These are phyloP conservation scores for Pleurotus ostreatus DNA, from an alignment of 768 basidiomycete species.

Conservation along the genomic window DNA sequence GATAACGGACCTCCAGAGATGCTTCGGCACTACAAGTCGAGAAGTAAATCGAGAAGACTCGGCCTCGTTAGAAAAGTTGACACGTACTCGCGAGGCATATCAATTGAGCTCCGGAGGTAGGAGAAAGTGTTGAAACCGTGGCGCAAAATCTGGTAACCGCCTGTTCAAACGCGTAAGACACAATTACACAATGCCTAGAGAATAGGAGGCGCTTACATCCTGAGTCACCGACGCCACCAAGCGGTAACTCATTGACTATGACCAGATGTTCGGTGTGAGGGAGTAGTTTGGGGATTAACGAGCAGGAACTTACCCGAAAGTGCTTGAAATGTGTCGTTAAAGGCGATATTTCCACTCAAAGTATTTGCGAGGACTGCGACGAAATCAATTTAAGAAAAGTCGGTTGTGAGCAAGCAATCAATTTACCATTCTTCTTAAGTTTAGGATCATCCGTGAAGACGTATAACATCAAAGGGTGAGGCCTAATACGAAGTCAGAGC, in stretches of 20 bases:
- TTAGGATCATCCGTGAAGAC: conserved; percentile 50
- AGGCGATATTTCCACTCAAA: conserved; percentile 48
- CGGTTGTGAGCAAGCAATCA: background rate
- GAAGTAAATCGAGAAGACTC: background rate
- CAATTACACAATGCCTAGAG: background rate
- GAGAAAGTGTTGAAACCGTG: conserved; percentile 54
- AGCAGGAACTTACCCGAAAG: conserved; percentile 34
- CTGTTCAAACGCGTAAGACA: conserved; percentile 24
- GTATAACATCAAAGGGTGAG: conserved; percentile 61
- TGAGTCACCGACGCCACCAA: conserved; percentile 57
- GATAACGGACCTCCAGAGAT: conserved; percentile 38
- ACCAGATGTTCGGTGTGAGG: background rate
- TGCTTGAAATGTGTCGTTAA: conserved; percentile 62
- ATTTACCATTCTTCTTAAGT: conserved; percentile 34
- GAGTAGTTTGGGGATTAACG: background rate
- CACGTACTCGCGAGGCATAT: conserved; percentile 49
- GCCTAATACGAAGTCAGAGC: conserved; percentile 26
- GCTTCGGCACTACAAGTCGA: conserved; percentile 33
- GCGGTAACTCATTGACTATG: conserved; percentile 35
- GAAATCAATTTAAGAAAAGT: background rate
- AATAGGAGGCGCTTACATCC: conserved; percentile 43
- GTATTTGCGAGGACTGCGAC: conserved; percentile 50
- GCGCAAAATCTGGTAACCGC: conserved; percentile 50
- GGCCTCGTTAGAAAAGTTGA: background rate
- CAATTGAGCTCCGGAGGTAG: conserved; percentile 41